Conservation (phyloP, 345 rosid genomes). For the Raphanus raphanistrum region DNA sequence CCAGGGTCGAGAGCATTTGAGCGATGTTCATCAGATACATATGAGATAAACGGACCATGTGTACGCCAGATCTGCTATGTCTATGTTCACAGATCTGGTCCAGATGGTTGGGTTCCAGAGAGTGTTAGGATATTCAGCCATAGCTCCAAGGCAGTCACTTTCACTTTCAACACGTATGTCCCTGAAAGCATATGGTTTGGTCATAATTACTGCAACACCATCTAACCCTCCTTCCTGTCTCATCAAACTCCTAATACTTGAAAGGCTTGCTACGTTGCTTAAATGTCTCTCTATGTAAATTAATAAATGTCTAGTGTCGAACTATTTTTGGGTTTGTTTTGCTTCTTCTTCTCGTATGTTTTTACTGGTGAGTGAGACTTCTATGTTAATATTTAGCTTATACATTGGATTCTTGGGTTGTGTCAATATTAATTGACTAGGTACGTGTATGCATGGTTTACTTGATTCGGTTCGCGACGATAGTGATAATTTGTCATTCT, state of each 20-base stretch:
- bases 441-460: not conserved
- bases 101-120: not conserved
- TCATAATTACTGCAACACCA: not conserved
- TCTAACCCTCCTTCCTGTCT: not conserved
- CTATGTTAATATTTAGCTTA: not conserved
- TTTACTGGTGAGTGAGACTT: not conserved
- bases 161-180: not conserved
- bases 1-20: conserved; percentile 1
- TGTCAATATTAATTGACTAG: not conserved
- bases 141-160: not conserved
- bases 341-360: not conserved
- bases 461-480: not conserved
- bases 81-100: not conserved
- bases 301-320: not conserved
- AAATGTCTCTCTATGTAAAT: not conserved
- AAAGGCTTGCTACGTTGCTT: not conserved
- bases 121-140: not conserved
- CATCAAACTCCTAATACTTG: not conserved
- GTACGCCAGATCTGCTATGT: not conserved
- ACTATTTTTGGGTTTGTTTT: not conserved
- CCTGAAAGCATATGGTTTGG: not conserved
- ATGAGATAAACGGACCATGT: not conserved
- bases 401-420: not conserved
- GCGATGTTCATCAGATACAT: not conserved
- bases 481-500: too few species aligned